Evolutionary conservation across 495 filamentous ascomycete genomes (phyloP).

Genomic region (Bathelium albidoporum): DNA sequence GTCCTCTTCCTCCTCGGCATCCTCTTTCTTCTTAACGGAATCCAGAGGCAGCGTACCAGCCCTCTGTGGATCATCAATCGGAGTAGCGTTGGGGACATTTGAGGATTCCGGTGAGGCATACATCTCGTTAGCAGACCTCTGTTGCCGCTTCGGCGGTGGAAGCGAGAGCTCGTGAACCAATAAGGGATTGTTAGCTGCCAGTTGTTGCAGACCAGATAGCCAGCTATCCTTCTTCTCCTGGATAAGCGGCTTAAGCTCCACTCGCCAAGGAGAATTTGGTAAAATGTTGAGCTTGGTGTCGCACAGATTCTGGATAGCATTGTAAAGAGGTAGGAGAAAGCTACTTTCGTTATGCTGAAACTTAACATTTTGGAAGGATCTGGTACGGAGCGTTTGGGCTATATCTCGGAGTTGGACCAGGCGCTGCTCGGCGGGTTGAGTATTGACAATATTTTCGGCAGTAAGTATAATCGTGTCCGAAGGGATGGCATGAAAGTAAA

Average conservation of each 20-base stretch:
- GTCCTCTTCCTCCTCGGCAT: background rate
- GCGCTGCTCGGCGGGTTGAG: background rate
- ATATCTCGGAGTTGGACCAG: background rate
- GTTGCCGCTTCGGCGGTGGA: background rate
- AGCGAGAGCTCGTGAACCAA: too few species aligned
- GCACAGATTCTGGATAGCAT: background rate
- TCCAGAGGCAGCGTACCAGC: background rate
- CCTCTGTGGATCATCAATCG: background rate
- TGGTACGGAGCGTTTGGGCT: background rate
- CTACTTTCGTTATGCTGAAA: background rate
- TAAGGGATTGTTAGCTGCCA: background rate
- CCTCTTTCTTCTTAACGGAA: too few species aligned
- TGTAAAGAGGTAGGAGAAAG: background rate
- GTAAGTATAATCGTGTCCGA: slow-evolving; percentile 4
- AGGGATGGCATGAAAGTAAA: slow-evolving; percentile 5
- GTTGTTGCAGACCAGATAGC: background rate
- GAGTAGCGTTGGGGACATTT: background rate
- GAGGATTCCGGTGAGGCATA: background rate
- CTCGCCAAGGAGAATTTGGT: slow-evolving; percentile 10
- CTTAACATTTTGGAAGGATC: background rate
- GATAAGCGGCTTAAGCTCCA: slow-evolving; percentile 12
- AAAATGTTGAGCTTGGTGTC: slow-evolving; percentile 8
- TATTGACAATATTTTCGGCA: background rate
- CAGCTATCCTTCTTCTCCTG: background rate
- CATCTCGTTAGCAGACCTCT: background rate